Evolutionary conservation across 495 filamentous ascomycete species (phyloP).

Genomic region (Penicillium ochrochloron): DNA sequence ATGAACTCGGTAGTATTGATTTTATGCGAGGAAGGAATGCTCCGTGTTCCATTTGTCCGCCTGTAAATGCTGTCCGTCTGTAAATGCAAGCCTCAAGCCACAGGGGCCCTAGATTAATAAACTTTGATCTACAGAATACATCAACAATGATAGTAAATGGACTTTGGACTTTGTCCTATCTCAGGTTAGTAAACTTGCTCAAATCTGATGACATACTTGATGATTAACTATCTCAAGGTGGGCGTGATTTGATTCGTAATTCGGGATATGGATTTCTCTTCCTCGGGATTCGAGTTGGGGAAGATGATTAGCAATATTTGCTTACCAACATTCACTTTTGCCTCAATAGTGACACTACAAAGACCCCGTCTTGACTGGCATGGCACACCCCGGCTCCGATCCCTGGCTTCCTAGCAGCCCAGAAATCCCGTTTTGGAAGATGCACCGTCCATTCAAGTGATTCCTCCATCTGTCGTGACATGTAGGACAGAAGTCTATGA

Average conservation of each 20-base stretch:
- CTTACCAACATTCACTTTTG: background rate
- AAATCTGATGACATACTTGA: background rate
- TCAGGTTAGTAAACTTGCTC: background rate
- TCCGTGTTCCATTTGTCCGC: background rate
- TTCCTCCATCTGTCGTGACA: background rate
- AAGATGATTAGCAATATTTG: background rate
- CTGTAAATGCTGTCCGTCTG: too few relatives aligned
- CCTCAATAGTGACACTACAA: background rate
- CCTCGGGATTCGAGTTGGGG: background rate
- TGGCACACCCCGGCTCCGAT: background rate
- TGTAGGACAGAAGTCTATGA: slow-evolving; percentile 7
- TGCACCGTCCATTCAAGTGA: background rate
- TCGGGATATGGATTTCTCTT: background rate
- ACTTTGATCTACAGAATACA: background rate
- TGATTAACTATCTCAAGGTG: background rate
- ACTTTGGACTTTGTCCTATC: background rate
- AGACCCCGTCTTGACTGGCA: background rate
- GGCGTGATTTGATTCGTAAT: slow-evolving; percentile 5
- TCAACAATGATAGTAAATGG: background rate
- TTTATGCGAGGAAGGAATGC: background rate
- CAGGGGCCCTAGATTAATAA: background rate
- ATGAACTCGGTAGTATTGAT: background rate
- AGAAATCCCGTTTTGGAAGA: background rate
- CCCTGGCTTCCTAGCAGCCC: background rate
- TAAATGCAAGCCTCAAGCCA: background rate